Evolutionary conservation across 2,329 filamentous ascomycete genomes (phyloP).

Genomic region (Plectosphaerella cucumerina): DNA sequence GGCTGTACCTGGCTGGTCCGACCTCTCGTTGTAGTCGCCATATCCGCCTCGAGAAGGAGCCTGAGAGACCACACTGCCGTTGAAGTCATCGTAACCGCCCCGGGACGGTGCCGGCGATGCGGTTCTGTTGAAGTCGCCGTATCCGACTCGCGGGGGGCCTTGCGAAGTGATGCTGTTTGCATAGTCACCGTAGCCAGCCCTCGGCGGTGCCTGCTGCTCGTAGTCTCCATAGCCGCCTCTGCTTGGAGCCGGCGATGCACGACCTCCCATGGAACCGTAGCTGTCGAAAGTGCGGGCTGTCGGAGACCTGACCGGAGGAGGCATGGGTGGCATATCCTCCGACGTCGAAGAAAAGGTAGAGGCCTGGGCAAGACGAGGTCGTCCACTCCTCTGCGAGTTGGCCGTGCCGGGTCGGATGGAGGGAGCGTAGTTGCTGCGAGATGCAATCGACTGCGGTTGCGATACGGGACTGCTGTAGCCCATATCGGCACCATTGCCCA

Average conservation of each 20-base stretch:
- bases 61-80: background rate
- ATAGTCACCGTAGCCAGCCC: conserved; percentile 13
- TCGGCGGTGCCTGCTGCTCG: background rate
- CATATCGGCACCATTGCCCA: conserved; percentile 57
- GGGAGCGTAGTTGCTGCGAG: conserved; percentile 21
- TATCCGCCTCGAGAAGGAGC: conserved; percentile 6
- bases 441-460: conserved; percentile 30
- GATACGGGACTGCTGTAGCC: conserved; percentile 41
- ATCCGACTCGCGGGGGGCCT: too few relatives aligned
- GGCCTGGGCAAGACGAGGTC: conserved; percentile 17
- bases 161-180: background rate
- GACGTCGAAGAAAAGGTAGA: conserved; percentile 14
- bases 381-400: conserved; percentile 28
- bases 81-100: conserved; percentile 1
- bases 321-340: conserved; percentile 23
- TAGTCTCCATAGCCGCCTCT: conserved; percentile 3
- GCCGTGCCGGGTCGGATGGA: conserved; percentile 30
- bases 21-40: conserved; percentile 8
- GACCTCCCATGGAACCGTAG: conserved; percentile 17
- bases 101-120: conserved; percentile 4
- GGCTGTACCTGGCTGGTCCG: too few relatives aligned
- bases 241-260: conserved; percentile 5
- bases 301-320: conserved; percentile 26
- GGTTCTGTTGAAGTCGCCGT: background rate
- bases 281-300: conserved; percentile 24